Evolutionary conservation across 2,329 filamentous ascomycete genomes (phyloP).

Genomic region (Microthyrium microscopicum): DNA sequence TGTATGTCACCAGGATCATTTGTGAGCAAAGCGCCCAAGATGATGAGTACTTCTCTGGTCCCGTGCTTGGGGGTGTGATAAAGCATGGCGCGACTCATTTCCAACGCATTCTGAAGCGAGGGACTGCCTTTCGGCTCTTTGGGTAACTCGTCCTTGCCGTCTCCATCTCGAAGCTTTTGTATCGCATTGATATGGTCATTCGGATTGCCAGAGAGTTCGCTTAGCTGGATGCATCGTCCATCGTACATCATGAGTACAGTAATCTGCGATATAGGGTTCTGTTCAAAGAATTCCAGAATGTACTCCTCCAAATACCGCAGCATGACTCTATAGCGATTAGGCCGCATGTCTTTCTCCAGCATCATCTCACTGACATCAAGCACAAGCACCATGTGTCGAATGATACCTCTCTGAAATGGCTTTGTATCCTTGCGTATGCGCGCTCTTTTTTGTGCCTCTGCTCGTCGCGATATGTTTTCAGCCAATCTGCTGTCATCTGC

Average conservation of each 20-base stretch:
- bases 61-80: conserved; percentile 88
- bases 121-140: conserved; percentile 33
- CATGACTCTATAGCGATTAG: conserved; percentile 68
- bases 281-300: conserved; percentile 89
- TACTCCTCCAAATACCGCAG: conserved; percentile 76
- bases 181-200: conserved; percentile 71
- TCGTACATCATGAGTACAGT: conserved; percentile 88
- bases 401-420: conserved; percentile 88
- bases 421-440: conserved; percentile 86
- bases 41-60: conserved; percentile 78
- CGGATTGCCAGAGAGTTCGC: conserved; percentile 82
- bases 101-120: conserved; percentile 75
- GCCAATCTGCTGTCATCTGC: too few relatives aligned
- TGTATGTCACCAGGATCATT: conserved; percentile 93
- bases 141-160: too few relatives aligned
- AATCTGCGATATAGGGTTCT: conserved; percentile 94
- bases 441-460: neutral
- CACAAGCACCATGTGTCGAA: conserved; percentile 83
- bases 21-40: conserved; percentile 80
- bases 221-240: conserved; percentile 70
- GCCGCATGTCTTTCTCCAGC: conserved; percentile 85
- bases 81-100: conserved; percentile 85
- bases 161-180: conserved; percentile 41
- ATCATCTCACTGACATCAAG: conserved; percentile 88
- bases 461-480: too few relatives aligned